These are phyloP conservation scores for Diaporthe batatas DNA, from an alignment of 2,329 filamentous ascomycete species.

Conservation along the genomic window DNA sequence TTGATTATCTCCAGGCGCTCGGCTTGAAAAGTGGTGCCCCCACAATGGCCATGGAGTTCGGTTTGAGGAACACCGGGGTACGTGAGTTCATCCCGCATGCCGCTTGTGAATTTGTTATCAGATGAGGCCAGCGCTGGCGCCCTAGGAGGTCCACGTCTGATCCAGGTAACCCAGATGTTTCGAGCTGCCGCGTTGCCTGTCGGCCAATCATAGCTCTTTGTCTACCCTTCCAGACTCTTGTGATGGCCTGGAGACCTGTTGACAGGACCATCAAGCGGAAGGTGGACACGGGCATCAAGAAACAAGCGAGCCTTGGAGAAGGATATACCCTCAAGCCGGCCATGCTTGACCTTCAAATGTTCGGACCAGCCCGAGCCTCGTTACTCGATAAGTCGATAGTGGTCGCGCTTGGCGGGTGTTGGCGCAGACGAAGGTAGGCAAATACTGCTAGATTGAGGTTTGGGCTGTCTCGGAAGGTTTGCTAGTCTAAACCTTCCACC, in stretches of 20 bases:
- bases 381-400: constrained; percentile 2
- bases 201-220: not conserved
- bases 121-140: not conserved
- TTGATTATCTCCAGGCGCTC: constrained; percentile 8
- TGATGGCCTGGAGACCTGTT: not conserved
- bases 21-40: not conserved
- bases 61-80: not conserved
- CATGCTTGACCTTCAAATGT: constrained; percentile 2
- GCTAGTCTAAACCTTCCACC: constrained; percentile 23
- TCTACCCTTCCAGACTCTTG: not conserved
- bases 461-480: constrained; percentile 7
- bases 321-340: not conserved
- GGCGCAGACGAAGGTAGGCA: not conserved
- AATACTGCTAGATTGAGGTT: not conserved
- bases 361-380: constrained; percentile 21
- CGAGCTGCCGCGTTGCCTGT: not conserved
- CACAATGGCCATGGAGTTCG: not conserved
- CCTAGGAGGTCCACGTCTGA: not conserved
- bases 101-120: not conserved
- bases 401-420: not conserved
- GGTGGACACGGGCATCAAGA: constrained; percentile 5
- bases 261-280: not conserved
- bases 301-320: constrained; percentile 27
- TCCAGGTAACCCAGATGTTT: constrained; percentile 10
- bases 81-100: constrained; percentile 19